phyloP scores from a whole-genome alignment of 805 yeast species.

The Spathaspora girioi region DNA sequence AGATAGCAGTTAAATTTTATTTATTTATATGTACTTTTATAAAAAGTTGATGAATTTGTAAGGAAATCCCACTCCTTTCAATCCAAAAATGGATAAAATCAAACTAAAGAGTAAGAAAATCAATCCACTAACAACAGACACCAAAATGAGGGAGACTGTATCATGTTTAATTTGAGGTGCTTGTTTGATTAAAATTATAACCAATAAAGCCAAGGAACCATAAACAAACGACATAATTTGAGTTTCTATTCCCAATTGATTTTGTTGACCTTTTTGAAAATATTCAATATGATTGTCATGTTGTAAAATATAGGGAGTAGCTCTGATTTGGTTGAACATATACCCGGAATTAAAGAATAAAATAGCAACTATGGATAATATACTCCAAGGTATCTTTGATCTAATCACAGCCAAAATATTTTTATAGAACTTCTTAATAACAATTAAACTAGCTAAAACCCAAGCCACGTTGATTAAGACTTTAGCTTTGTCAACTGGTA shows the following conservation, averaged over 20 bases:
- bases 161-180: slow-evolving; percentile 47
- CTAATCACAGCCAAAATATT: slow-evolving; percentile 39
- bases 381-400: slow-evolving; percentile 70
- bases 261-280: slow-evolving; percentile 58
- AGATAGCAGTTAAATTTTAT: background rate
- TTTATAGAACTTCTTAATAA: slow-evolving; percentile 21
- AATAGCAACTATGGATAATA: slow-evolving; percentile 55
- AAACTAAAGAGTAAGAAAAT: slow-evolving; percentile 60
- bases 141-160: slow-evolving; percentile 47
- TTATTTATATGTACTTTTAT: background rate
- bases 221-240: slow-evolving; percentile 76
- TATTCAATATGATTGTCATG: slow-evolving; percentile 37
- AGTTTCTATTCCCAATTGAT: slow-evolving; percentile 84
- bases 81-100: slow-evolving; percentile 59
- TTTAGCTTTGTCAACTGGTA: slow-evolving; percentile 40
- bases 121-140: slow-evolving; percentile 38
- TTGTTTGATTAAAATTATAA: slow-evolving; percentile 56
- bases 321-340: slow-evolving; percentile 89
- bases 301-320: slow-evolving; percentile 58
- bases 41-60: slow-evolving; percentile 40
- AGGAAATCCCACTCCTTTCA: slow-evolving; percentile 78
- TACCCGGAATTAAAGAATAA: slow-evolving; percentile 81
- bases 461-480: slow-evolving; percentile 14
- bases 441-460: slow-evolving; percentile 25
- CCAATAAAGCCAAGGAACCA: slow-evolving; percentile 59